phyloP scores from a whole-genome alignment of 257 asterid species.

The Knoxia roxburghii region DNA sequence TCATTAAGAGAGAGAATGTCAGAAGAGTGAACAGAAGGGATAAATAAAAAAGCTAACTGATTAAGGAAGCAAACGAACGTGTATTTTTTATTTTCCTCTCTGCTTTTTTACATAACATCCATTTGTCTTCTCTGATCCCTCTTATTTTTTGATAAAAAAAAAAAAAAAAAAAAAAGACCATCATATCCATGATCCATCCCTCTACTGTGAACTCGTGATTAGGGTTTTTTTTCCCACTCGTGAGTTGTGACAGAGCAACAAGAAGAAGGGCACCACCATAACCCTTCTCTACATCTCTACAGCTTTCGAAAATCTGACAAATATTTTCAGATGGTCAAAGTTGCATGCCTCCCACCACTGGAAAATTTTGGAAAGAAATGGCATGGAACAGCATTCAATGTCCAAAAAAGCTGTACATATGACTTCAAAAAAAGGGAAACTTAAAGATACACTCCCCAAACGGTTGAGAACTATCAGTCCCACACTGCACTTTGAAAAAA shows the following conservation, averaged over 20 bases:
- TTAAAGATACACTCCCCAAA: background rate
- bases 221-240: slow-evolving; percentile 51
- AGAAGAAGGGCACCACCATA: background rate
- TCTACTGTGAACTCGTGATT: slow-evolving; percentile 43
- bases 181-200: slow-evolving; percentile 9
- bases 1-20: slow-evolving; percentile 27
- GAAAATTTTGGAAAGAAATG: slow-evolving; percentile 26
- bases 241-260: slow-evolving; percentile 33
- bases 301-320: slow-evolving; percentile 1
- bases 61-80: slow-evolving; percentile 32
- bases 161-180: slow-evolving; percentile 28
- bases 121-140: too few species aligned
- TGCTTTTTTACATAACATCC: too few species aligned
- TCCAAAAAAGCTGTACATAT: slow-evolving; percentile 17
- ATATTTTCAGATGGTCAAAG: slow-evolving; percentile 40
- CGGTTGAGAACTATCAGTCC: slow-evolving; percentile 59
- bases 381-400: slow-evolving; percentile 31
- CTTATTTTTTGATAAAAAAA: slow-evolving; percentile 18
- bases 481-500: slow-evolving; percentile 35
- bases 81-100: too few species aligned
- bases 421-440: too few species aligned
- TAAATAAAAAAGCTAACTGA: slow-evolving; percentile 18
- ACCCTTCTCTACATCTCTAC: background rate
- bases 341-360: slow-evolving; percentile 26
- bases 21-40: slow-evolving; percentile 20